Evolutionary conservation across 2,329 filamentous ascomycete genomes (phyloP).

Genomic region (Colletotrichum sp.): DNA sequence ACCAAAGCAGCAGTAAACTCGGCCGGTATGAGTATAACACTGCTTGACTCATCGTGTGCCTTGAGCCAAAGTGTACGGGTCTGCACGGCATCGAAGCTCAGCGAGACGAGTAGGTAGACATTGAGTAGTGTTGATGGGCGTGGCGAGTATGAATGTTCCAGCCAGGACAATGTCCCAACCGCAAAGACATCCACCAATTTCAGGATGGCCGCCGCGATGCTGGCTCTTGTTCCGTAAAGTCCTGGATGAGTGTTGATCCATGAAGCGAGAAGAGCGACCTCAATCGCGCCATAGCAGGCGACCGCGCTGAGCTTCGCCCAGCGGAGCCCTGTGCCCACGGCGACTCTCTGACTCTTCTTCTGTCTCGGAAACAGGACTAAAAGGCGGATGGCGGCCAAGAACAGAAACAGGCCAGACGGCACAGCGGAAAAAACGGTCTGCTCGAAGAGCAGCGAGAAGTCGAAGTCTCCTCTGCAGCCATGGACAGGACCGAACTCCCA

Average conservation of each 20-base stretch:
- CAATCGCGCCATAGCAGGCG: background rate
- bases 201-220: conserved; percentile 9
- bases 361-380: background rate
- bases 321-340: background rate
- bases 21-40: background rate
- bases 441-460: conserved; percentile 56
- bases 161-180: conserved; percentile 32
- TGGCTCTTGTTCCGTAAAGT: background rate
- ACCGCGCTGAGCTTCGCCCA: background rate
- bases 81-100: background rate
- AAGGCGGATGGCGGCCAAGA: background rate
- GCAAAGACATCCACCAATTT: conserved; percentile 31
- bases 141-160: conserved; percentile 37
- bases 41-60: background rate
- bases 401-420: background rate
- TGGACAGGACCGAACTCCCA: conserved; percentile 27
- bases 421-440: conserved; percentile 45
- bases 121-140: conserved; percentile 15
- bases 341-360: background rate
- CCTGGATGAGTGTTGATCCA: background rate
- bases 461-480: conserved; percentile 52
- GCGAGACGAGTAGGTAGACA: background rate
- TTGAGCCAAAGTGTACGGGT: conserved; percentile 31
- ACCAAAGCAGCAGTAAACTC: background rate
- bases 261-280: background rate